Conservation (phyloP, 768 basidiomycete species). For the Nidularia pulvinata region DNA sequence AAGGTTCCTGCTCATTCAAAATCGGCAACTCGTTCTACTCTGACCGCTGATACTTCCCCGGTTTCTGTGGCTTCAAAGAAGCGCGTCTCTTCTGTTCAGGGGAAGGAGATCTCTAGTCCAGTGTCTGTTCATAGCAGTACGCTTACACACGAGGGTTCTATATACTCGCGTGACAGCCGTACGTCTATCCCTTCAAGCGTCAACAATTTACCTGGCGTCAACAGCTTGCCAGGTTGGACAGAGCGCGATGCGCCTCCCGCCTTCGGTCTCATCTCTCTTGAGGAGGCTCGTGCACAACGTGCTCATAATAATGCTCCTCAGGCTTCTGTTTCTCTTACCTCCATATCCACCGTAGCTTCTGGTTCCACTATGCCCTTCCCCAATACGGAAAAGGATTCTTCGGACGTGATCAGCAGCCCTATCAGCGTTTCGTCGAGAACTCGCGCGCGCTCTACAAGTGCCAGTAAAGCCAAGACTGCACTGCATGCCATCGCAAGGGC, state of each 20-base stretch:
- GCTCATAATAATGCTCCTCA: constrained; percentile 49
- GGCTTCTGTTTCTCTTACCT: constrained; percentile 16
- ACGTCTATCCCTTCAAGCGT: constrained; percentile 19
- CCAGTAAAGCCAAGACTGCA: constrained; percentile 52
- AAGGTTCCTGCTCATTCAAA: constrained; percentile 22
- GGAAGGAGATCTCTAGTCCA: constrained; percentile 59
- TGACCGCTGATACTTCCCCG: constrained; percentile 31
- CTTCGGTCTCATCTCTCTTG: constrained; percentile 72
- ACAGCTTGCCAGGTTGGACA: constrained; percentile 46
- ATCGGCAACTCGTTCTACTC: constrained; percentile 28
- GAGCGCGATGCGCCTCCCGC: constrained; percentile 45
- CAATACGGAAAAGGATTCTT: constrained; percentile 23
- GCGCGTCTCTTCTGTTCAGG: constrained; percentile 34
- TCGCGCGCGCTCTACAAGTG: constrained; percentile 64
- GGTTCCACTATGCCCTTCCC: constrained; percentile 28
- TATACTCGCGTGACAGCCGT: constrained; percentile 16
- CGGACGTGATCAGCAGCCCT: constrained; percentile 8
- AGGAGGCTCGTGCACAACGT: constrained; percentile 78
- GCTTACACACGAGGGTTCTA: constrained; percentile 16
- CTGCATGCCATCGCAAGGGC: constrained; percentile 41
- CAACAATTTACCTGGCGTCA: constrained; percentile 26
- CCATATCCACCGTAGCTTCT: constrained; percentile 16
- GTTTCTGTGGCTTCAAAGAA: constrained; percentile 21
- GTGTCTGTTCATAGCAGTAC: constrained; percentile 34
- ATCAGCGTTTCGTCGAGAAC: constrained; percentile 12